Conservation (phyloP, 768 basidiomycete genomes). For the Mycena pura region DNA sequence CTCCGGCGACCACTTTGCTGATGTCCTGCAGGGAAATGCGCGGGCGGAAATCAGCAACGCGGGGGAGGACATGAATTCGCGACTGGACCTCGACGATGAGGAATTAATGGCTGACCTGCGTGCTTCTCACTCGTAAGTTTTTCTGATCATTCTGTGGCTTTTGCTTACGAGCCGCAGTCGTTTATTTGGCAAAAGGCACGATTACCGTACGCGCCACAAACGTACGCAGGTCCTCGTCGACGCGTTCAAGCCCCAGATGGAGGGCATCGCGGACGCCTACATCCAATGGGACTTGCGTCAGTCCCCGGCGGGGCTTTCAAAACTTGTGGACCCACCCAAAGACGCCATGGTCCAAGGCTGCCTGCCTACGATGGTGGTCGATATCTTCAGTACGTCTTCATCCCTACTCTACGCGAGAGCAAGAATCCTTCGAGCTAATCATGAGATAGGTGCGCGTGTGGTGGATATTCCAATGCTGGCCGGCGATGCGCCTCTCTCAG, state of each 20-base stretch:
- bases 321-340: neutral
- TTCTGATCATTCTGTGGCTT: neutral
- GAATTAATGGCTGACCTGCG: neutral
- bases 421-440: too few relatives aligned
- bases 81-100: neutral
- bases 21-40: neutral
- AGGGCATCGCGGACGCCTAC: neutral
- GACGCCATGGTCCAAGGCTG: neutral
- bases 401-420: too few relatives aligned
- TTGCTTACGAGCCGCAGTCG: neutral
- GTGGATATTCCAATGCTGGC: neutral
- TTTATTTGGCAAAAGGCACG: neutral
- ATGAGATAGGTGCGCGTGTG: neutral
- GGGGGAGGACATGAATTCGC: neutral
- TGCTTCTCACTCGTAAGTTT: neutral
- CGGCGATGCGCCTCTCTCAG: neutral
- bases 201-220: neutral
- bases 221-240: neutral
- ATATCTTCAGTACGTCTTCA: slow-evolving; percentile 1
- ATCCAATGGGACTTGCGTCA: neutral
- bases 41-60: slow-evolving; percentile 9
- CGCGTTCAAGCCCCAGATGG: neutral
- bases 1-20: neutral
- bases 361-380: neutral
- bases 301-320: neutral